A percentile compares a stretch with the other conserved stretches of the same genome.
These are phyloP conservation scores for Euryodendron excelsum DNA, from an alignment of 148 eudicot genomes.

Conservation along the genomic window DNA sequence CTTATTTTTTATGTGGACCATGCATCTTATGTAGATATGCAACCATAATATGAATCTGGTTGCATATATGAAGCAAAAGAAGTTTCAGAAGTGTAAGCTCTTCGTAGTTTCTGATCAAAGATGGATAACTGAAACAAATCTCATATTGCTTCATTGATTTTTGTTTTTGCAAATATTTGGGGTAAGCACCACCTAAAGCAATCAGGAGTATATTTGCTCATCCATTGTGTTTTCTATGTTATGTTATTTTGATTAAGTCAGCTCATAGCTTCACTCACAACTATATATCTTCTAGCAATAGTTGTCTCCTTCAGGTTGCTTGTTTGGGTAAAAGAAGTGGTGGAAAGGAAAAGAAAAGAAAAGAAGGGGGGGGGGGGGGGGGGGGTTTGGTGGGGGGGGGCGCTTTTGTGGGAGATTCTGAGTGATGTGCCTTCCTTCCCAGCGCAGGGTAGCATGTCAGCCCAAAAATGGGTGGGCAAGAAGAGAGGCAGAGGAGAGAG, in stretches of 20 bases:
- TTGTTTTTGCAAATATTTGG: not conserved
- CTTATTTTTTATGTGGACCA: not conserved
- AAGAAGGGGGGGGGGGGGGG: too few species aligned
- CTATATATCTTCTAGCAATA: not conserved
- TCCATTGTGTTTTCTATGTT: not conserved
- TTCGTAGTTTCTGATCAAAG: not conserved
- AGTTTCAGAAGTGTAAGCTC: not conserved
- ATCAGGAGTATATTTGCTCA: not conserved
- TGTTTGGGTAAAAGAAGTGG: too few species aligned
- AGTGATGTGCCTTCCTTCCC: too few species aligned
- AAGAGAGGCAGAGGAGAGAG: too few species aligned
- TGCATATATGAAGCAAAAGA: not conserved
- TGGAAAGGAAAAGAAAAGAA: too few species aligned
- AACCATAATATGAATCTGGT: not conserved
- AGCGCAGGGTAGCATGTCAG: too few species aligned
- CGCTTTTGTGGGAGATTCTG: too few species aligned
- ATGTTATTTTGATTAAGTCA: not conserved
- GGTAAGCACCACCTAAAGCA: not conserved
- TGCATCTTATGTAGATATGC: not conserved
- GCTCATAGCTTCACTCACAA: not conserved
- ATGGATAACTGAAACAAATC: not conserved
- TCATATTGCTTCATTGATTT: not conserved
- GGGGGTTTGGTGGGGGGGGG: too few species aligned
- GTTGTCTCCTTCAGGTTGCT: not conserved
- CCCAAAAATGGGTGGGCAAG: too few species aligned